phyloP scores from a whole-genome alignment of 345 rosid genomes.

The Hevea brasiliensis region DNA sequence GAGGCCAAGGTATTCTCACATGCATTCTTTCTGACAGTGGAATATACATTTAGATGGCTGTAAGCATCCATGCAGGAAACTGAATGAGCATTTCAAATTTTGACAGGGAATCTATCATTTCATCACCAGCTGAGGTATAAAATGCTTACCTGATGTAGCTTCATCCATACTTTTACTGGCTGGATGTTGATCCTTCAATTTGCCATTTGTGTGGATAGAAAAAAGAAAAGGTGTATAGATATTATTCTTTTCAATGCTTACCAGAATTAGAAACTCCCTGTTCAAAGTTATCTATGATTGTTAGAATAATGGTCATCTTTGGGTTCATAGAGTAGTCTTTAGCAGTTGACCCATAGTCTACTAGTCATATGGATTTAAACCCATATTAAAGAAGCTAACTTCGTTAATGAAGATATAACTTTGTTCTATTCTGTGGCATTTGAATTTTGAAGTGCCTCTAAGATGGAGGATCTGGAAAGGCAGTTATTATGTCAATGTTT shows the following conservation, averaged over 20 bases:
- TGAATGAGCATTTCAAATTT: slow-evolving; percentile 26
- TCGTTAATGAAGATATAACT: background rate
- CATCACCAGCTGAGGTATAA: slow-evolving; percentile 60
- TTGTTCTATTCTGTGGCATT: background rate
- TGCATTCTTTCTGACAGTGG: slow-evolving; percentile 2
- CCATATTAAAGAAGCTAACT: too few species aligned
- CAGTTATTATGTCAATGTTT: too few species aligned
- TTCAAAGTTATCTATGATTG: background rate
- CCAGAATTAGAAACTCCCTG: background rate
- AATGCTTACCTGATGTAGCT: background rate
- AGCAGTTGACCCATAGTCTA: background rate
- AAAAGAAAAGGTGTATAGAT: too few species aligned
- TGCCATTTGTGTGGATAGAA: background rate
- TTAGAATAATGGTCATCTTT: background rate
- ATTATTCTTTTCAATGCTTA: background rate
- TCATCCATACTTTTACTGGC: background rate
- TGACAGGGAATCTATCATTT: slow-evolving; percentile 60
- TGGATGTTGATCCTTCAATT: background rate
- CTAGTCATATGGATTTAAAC: background rate
- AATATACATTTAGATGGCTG: background rate
- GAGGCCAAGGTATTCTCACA: slow-evolving; percentile 58
- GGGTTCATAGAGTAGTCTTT: background rate
- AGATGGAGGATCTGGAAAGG: too few species aligned
- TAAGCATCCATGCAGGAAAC: slow-evolving; percentile 9
- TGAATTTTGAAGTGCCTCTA: background rate